These are phyloP conservation scores for Citrus australasica DNA, from an alignment of 345 rosid genomes.

Conservation along the genomic window DNA sequence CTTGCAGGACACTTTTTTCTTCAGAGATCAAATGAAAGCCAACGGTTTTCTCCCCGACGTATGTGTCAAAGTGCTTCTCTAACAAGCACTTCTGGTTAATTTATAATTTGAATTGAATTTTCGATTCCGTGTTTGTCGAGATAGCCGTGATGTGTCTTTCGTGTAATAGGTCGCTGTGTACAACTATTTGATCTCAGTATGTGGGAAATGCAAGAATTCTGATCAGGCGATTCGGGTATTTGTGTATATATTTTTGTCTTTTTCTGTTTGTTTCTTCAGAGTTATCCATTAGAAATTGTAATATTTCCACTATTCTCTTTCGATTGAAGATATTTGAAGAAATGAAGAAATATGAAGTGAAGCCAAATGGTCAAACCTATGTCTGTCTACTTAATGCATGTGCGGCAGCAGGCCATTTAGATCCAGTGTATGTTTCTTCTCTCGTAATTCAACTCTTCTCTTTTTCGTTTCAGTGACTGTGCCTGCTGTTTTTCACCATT, in stretches of 20 bases:
- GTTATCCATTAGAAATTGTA: not conserved
- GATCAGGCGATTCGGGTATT: constrained; percentile 66
- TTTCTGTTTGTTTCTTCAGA: not conserved
- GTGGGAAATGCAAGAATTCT: constrained; percentile 86
- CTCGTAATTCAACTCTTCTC: constrained; percentile 9
- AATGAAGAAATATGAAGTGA: constrained; percentile 86
- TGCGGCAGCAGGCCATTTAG: constrained; percentile 82
- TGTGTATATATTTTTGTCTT: not conserved
- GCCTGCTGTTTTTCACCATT: not conserved
- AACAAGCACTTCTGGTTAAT: not conserved
- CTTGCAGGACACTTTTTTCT: constrained; percentile 75
- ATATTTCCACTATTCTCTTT: constrained; percentile 2
- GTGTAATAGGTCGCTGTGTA: constrained; percentile 63
- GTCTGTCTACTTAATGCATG: constrained; percentile 82
- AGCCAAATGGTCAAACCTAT: constrained; percentile 91
- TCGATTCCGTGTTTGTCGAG: not conserved
- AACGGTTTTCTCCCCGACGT: constrained; percentile 94
- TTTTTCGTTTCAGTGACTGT: constrained; percentile 7
- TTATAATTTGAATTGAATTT: not conserved
- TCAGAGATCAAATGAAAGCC: constrained; percentile 82
- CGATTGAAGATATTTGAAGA: constrained; percentile 69
- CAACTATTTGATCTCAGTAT: constrained; percentile 81
- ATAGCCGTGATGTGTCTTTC: not conserved
- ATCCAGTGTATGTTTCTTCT: constrained; percentile 72
- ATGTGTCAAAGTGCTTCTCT: constrained; percentile 15